Base-by-base conservation (phyloP, 148 eudicot genomes). In the Tetragonia tetragonoides region DNA sequence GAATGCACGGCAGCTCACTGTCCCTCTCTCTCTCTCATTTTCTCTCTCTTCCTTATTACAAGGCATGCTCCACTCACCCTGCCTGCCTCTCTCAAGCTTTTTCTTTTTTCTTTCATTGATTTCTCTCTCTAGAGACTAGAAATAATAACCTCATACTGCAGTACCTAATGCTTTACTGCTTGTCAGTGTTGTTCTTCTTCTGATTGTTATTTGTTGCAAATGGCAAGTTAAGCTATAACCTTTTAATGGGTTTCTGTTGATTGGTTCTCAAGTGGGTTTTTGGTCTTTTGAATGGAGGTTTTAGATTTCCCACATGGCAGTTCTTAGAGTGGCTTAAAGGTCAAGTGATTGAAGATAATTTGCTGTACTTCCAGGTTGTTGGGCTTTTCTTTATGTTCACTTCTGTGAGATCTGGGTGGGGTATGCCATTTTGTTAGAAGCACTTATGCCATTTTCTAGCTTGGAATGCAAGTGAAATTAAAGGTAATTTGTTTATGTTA, bases 321-420 rank as follows among this genome's bases (percentile, higher is more conserved):
- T 81, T 70, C 44, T 79, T 75, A 39, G 47, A 68, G 63, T 80
- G 85, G 68, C 83, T 85, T 91, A 72, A 82, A 88, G 86, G 61
- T 88, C 79, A 82, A 88, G 91, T 75, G 82, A 84, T 76, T 83
- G 73, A 59, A 85, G 53, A 85, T 87, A 86, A 86, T 82, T 84
- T 77, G 77, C 70, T 78, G 46, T 72, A 70, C 68, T 84, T 37
- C 38, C 72, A 61, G 72, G 82, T 82, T 83, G 84, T 85, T 88
- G 82, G 75, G 81, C 42, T 76, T 84, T 78, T 79, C 88, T 87
- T 84, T 81, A 82, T 73, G 74, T 77, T 79, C 75, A 85, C 89
- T 86, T 78, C 84, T 81, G 66, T 87, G 89, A 87, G 91, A 87
- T 88, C 94, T 87, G 70, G 70, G 89, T 89, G 92, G 92, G 97